A percentile compares a stretch with the other conserved stretches of the same genome.
phyloP scores from a whole-genome alignment of 768 basidiomycete genomes.

The Boletus tomentosulus region DNA sequence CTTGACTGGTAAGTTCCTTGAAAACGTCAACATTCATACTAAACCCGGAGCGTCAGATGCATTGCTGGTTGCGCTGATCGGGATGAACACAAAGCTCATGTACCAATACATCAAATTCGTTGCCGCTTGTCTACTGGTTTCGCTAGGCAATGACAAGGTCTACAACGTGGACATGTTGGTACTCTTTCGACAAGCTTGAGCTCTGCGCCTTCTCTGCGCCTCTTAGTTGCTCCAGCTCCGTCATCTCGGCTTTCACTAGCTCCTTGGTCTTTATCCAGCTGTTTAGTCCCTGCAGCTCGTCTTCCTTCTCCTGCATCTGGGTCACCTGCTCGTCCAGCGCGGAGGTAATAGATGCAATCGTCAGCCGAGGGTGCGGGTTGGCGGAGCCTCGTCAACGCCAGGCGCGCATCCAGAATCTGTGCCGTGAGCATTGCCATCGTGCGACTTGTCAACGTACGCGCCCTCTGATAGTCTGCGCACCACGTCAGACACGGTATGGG shows the following conservation, averaged over 20 bases:
- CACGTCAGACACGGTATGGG: neutral
- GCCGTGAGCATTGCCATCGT: constrained; percentile 56
- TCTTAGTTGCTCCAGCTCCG: constrained; percentile 56
- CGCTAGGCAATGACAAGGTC: constrained; percentile 77
- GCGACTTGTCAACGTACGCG: constrained; percentile 48
- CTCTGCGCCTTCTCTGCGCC: constrained; percentile 57
- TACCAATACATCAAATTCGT: constrained; percentile 89
- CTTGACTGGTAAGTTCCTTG: constrained; percentile 53
- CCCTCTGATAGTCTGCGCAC: constrained; percentile 53
- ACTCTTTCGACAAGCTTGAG: constrained; percentile 51
- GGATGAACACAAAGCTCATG: constrained; percentile 90
- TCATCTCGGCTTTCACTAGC: constrained; percentile 50
- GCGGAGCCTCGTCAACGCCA: constrained; percentile 74
- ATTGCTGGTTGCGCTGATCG: constrained; percentile 79
- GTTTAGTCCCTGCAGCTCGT: constrained; percentile 54
- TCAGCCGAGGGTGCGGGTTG: constrained; percentile 82
- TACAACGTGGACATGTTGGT: constrained; percentile 44
- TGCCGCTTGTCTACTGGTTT: constrained; percentile 80
- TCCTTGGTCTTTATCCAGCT: constrained; percentile 54
- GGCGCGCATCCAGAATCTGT: constrained; percentile 78
- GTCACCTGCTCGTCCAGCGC: constrained; percentile 72
- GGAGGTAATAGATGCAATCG: constrained; percentile 67
- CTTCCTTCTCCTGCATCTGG: constrained; percentile 72
- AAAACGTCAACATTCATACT: neutral
- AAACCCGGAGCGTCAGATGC: constrained; percentile 51